Conservation (phyloP, 306 rosid genomes). For the Cicer arietinum region DNA sequence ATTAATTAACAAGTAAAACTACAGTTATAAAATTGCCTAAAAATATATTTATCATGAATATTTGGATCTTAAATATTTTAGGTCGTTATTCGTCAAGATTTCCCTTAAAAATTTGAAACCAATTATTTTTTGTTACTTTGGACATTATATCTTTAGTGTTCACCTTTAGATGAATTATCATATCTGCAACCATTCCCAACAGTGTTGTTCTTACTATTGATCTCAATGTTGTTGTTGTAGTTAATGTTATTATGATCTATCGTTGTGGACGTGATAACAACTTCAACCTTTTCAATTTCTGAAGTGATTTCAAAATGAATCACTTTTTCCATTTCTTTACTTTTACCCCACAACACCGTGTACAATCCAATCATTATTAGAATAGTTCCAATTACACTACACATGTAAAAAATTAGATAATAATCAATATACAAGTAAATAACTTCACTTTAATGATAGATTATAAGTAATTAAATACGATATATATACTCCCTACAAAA, state of each 20-base stretch:
- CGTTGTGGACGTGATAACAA: slow-evolving; percentile 25
- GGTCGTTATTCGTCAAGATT: neutral
- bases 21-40: neutral
- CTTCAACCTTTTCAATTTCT: slow-evolving; percentile 24
- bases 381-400: slow-evolving; percentile 51
- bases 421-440: neutral
- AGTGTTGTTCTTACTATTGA: neutral
- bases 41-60: neutral
- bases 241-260: neutral
- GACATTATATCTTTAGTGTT: slow-evolving; percentile 6
- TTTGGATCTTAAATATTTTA: neutral
- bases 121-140: slow-evolving; percentile 16
- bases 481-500: too few relatives aligned
- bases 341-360: slow-evolving; percentile 54
- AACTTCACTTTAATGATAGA: neutral
- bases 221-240: neutral
- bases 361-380: slow-evolving; percentile 51
- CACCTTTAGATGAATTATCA: slow-evolving; percentile 15
- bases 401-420: slow-evolving; percentile 4
- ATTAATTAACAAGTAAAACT: neutral
- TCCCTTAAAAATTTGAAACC: neutral
- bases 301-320: slow-evolving; percentile 25
- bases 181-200: neutral
- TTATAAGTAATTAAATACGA: neutral
- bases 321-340: slow-evolving; percentile 41